These are phyloP conservation scores for Triticum timopheevii DNA, from an alignment of 176 grass and related monocot species.

Conservation along the genomic window DNA sequence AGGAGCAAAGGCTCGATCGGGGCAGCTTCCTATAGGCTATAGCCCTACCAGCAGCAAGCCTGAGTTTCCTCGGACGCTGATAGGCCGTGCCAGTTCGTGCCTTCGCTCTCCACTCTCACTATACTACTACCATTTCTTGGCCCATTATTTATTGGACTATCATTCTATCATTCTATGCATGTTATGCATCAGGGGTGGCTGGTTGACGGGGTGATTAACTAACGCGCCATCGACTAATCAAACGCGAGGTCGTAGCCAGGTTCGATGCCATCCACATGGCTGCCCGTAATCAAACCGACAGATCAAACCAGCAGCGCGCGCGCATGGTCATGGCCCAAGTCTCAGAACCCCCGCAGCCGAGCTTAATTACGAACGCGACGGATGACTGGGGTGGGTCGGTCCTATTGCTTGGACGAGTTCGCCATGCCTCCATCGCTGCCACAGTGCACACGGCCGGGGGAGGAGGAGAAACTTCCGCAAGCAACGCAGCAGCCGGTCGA, in stretches of 20 bases:
- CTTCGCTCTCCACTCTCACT: background rate
- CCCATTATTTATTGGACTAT: background rate
- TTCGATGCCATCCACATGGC: background rate
- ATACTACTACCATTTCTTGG: too few relatives aligned
- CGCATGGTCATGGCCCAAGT: background rate
- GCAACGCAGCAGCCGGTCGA: background rate
- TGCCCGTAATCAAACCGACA: too few relatives aligned
- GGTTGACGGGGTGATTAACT: background rate
- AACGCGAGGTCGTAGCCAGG: background rate
- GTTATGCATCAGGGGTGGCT: background rate
- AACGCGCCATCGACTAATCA: background rate
- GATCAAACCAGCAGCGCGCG: too few relatives aligned
- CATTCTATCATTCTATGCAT: background rate
- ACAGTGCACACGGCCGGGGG: background rate
- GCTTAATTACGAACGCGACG: background rate
- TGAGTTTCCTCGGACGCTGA: background rate
- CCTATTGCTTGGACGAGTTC: background rate
- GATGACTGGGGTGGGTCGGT: background rate
- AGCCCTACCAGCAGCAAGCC: background rate
- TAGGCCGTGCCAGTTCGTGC: background rate
- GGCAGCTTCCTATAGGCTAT: too few relatives aligned
- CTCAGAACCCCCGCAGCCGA: background rate
- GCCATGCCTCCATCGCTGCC: background rate
- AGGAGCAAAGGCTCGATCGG: too few relatives aligned
- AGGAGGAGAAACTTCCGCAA: background rate